Evolutionary conservation across 1,139 yeast species (phyloP).

Genomic region (Hyphopichia buzzinii): DNA sequence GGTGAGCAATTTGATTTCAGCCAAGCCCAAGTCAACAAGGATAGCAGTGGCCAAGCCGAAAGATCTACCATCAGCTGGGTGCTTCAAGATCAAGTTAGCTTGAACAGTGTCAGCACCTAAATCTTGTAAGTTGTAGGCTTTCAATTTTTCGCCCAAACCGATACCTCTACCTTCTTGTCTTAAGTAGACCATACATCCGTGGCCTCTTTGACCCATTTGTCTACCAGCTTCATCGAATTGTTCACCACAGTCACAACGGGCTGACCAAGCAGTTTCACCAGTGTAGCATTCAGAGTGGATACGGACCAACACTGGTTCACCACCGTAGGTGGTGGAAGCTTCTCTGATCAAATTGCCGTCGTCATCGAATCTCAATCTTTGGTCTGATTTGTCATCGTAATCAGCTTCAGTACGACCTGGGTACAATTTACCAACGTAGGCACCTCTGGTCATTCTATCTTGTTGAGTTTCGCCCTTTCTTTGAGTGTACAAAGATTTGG

Average conservation of each 20-base stretch:
- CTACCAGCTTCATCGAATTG: constrained; percentile 98
- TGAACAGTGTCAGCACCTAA: constrained; percentile 98
- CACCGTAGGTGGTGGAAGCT: constrained; percentile 28
- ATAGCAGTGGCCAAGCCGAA: constrained; percentile 94
- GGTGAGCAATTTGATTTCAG: constrained; percentile 74
- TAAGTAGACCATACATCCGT: constrained; percentile 91
- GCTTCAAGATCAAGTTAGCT: constrained; percentile 87
- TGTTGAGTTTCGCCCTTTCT: constrained; percentile 77
- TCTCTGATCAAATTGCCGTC: constrained; percentile 52
- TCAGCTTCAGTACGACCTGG: constrained; percentile 83
- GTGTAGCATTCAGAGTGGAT: constrained; percentile 98
- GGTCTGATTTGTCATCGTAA: constrained; percentile 44
- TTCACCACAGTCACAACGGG: constrained; percentile 98
- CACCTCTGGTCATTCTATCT: constrained; percentile 96
- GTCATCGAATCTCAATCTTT: constrained; percentile 45
- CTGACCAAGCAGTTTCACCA: constrained; percentile 99
- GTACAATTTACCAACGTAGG: constrained; percentile 81
- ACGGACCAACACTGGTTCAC: constrained; percentile 58
- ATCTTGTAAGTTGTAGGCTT: constrained; percentile 96
- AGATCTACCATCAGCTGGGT: constrained; percentile 95
- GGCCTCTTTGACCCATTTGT: constrained; percentile 80
- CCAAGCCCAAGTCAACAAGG: constrained; percentile 74
- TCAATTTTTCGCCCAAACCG: constrained; percentile 93
- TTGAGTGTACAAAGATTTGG: constrained; percentile 63
- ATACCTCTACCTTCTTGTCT: constrained; percentile 99